A percentile compares a stretch with the other conserved stretches of the same genome.
Conservation (phyloP, 306 rosid species). For the Rosa rugosa region DNA sequence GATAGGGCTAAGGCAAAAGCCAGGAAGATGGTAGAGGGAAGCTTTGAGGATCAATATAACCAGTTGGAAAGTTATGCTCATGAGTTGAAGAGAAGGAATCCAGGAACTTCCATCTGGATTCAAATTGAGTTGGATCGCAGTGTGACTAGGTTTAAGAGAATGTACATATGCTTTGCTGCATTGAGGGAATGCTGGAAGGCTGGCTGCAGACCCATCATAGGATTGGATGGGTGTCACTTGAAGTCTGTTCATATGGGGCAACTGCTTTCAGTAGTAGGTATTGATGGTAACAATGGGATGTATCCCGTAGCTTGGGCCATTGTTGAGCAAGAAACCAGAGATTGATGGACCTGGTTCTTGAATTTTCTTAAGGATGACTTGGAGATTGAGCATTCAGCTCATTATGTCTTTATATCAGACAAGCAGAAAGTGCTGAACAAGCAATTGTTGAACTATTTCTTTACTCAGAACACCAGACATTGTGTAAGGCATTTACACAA, state of each 20-base stretch:
- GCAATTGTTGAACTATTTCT: background rate
- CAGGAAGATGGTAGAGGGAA: no score
- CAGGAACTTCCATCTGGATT: no score
- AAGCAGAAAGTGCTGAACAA: background rate
- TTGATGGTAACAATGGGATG: background rate
- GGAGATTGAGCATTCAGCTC: background rate
- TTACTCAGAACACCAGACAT: background rate
- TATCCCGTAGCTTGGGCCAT: background rate
- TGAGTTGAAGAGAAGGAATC: no score
- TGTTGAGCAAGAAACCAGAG: background rate
- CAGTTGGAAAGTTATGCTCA: no score
- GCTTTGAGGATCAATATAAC: no score
- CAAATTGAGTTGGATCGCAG: no score
- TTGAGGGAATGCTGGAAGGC: no score
- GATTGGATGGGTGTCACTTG: background rate
- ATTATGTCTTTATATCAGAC: background rate
- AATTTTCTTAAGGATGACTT: background rate
- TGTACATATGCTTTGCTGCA: no score
- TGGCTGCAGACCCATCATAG: no score
- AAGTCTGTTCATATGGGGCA: background rate
- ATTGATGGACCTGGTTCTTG: background rate
- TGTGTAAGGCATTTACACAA: background rate
- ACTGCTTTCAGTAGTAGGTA: background rate
- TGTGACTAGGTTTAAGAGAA: no score
- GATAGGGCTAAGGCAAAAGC: no score